Conservation (phyloP, 306 rosid genomes). For the Quercus suber region DNA sequence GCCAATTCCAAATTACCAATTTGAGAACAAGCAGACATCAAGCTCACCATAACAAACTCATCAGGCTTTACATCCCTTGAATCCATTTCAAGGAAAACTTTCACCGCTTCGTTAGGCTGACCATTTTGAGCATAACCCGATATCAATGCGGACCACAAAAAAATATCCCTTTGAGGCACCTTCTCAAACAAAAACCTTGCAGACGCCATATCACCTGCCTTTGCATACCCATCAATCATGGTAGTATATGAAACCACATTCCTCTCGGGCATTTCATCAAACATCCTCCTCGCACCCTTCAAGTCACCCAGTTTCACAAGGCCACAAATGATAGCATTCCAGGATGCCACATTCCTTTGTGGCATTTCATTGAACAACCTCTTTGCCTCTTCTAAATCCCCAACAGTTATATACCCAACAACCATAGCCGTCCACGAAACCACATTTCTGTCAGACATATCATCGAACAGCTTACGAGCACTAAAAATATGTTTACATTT, state of each 20-base stretch:
- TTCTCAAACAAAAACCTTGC: conserved; percentile 58
- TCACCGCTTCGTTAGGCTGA: conserved; percentile 46
- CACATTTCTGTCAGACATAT: conserved; percentile 35
- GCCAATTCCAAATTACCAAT: no score
- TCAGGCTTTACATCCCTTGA: conserved; percentile 56
- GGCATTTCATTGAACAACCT: conserved; percentile 44
- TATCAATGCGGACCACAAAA: conserved; percentile 71
- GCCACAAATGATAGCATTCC: conserved; percentile 29
- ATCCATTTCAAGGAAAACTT: conserved; percentile 54
- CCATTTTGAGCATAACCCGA: conserved; percentile 69
- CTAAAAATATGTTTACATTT: no score
- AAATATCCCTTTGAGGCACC: conserved; percentile 43
- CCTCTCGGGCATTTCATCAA: conserved; percentile 58
- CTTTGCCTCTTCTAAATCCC: conserved; percentile 41
- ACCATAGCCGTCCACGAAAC: conserved; percentile 57
- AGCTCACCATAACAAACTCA: conserved; percentile 57
- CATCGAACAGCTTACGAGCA: no score
- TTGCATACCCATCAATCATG: conserved; percentile 75
- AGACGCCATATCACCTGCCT: conserved; percentile 59
- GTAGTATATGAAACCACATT: conserved; percentile 65
- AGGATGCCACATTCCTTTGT: conserved; percentile 31
- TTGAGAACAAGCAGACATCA: conserved; percentile 41
- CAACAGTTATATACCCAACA: conserved; percentile 41
- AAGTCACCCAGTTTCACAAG: conserved; percentile 29
- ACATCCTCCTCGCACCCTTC: conserved; percentile 32